Evolutionary conservation across 106 monocot genomes (phyloP).

Genomic region (Gastrodia elata): DNA sequence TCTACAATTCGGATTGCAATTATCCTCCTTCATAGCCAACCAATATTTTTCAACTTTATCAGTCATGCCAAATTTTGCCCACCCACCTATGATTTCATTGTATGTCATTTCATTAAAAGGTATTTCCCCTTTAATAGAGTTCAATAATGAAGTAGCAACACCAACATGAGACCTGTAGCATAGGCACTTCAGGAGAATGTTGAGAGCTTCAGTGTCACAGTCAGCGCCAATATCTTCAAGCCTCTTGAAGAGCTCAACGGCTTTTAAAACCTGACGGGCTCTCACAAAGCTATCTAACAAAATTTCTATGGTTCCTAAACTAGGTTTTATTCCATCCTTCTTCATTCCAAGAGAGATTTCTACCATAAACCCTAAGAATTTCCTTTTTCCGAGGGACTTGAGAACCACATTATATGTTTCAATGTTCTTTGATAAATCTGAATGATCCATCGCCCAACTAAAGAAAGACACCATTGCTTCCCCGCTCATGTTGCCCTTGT

Average conservation of each 20-base stretch:
- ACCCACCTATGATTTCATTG: conserved; percentile 68
- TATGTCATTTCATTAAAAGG: conserved; percentile 32
- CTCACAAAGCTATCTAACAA: conserved; percentile 52
- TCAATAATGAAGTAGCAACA: conserved; percentile 45
- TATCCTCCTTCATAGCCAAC: conserved; percentile 45
- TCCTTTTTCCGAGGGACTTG: conserved; percentile 67
- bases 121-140: conserved; percentile 42
- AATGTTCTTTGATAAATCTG: conserved; percentile 16
- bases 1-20: conserved; percentile 41
- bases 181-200: conserved; percentile 47
- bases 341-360: conserved; percentile 46
- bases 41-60: conserved; percentile 49
- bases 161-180: conserved; percentile 63
- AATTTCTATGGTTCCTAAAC: conserved; percentile 43
- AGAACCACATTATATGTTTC: conserved; percentile 54
- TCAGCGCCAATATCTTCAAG: conserved; percentile 47
- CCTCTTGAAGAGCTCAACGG: conserved; percentile 42
- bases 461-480: conserved; percentile 69
- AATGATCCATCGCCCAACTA: conserved; percentile 62
- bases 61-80: conserved; percentile 70
- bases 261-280: conserved; percentile 47
- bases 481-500: conserved; percentile 51
- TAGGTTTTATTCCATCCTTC: conserved; percentile 32
- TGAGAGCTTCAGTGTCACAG: conserved; percentile 29
- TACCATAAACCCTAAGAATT: conserved; percentile 56